Evolutionary conservation across 345 rosid species (phyloP).

Genomic region (Gossypium rotundifolium): DNA sequence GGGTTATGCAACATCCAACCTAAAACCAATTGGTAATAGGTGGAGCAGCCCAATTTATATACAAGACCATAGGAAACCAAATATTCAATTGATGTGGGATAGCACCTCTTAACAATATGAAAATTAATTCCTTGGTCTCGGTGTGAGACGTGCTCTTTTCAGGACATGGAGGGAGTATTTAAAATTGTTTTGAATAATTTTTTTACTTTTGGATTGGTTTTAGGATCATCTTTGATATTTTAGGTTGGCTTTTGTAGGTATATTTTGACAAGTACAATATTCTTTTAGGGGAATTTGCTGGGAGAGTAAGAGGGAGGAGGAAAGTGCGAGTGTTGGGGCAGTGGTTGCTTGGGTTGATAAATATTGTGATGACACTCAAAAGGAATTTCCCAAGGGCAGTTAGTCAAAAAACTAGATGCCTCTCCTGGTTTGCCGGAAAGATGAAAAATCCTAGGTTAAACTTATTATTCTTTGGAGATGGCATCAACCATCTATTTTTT

Average conservation of each 20-base stretch:
- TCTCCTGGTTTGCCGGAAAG: background rate
- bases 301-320: background rate
- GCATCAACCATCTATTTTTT: background rate
- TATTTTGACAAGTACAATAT: background rate
- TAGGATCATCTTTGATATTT: background rate
- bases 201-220: background rate
- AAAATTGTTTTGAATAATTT: background rate
- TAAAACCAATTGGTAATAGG: too few species aligned
- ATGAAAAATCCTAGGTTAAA: background rate
- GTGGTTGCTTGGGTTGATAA: background rate
- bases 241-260: background rate
- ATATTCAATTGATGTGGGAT: background rate
- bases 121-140: background rate
- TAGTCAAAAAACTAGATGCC: background rate
- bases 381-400: background rate
- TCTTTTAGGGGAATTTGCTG: background rate
- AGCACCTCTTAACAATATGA: background rate
- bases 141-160: background rate
- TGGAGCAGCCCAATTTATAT: too few species aligned
- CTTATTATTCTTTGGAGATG: background rate
- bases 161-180: background rate
- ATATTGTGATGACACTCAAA: background rate
- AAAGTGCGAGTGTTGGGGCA: background rate
- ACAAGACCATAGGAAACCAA: too few species aligned
- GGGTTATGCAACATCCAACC: too few species aligned